Conservation (phyloP, 169 alveolate species). For the Plasmodium gaboni region DNA sequence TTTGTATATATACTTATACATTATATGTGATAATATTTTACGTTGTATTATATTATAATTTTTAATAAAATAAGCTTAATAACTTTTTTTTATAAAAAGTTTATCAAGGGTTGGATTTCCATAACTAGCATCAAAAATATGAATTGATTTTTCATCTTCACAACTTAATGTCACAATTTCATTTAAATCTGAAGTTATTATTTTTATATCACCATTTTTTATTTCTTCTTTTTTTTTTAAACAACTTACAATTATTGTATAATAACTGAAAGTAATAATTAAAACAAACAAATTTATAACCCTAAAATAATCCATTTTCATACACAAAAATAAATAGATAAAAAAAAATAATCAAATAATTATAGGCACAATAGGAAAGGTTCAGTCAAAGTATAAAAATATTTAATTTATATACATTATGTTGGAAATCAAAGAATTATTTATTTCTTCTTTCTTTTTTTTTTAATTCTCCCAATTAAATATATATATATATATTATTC, state of each 20-base stretch:
- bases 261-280: conserved; percentile 20
- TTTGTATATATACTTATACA: background rate
- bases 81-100: conserved; percentile 69
- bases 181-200: conserved; percentile 37
- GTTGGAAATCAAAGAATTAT: no score
- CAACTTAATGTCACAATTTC: conserved; percentile 65
- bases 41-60: no score
- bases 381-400: no score
- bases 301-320: conserved; percentile 48
- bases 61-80: background rate
- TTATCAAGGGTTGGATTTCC: conserved; percentile 74
- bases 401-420: no score
- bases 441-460: no score
- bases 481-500: no score
- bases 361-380: background rate
- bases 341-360: background rate
- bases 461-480: no score
- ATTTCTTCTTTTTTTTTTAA: conserved; percentile 51
- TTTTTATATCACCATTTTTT: conserved; percentile 46
- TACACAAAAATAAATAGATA: conserved; percentile 6
- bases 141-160: conserved; percentile 20
- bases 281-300: conserved; percentile 24
- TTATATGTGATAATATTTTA: background rate
- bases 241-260: conserved; percentile 10
- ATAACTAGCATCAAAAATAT: conserved; percentile 76